Evolutionary conservation across 106 monocot genomes (phyloP).

Genomic region (Phalaenopsis equestris): DNA sequence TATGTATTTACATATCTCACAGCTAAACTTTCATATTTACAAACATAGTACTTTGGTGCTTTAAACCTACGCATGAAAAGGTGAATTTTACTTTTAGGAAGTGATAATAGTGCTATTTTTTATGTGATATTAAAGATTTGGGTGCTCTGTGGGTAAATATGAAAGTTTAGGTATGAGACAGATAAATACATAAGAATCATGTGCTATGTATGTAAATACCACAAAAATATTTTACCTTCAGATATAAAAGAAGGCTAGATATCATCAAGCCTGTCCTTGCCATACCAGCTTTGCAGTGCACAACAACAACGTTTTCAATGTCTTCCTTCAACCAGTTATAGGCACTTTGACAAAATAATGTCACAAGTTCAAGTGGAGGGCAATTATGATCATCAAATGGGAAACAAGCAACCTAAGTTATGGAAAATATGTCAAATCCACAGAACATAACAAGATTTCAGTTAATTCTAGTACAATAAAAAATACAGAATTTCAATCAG

Average conservation of each 20-base stretch:
- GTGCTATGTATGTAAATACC: no score
- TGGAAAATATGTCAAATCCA: slow-evolving; percentile 3
- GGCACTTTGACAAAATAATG: slow-evolving; percentile 89
- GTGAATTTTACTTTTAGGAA: no score
- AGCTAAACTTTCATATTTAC: no score
- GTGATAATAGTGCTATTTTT: no score
- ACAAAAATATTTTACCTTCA: slow-evolving; percentile 55
- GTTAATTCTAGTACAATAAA: background rate
- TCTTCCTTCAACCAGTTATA: slow-evolving; percentile 99
- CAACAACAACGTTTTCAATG: slow-evolving; percentile 97
- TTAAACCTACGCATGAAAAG: no score
- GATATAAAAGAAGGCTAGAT: slow-evolving; percentile 90
- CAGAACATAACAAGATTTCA: background rate
- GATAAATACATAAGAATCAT: no score
- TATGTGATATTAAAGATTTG: no score
- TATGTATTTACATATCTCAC: no score
- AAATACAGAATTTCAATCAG: background rate
- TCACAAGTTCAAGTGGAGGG: slow-evolving; percentile 84
- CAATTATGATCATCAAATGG: slow-evolving; percentile 99
- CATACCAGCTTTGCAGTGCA: slow-evolving; percentile 99
- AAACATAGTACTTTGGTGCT: no score
- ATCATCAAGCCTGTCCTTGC: slow-evolving; percentile 97
- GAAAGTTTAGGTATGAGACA: no score
- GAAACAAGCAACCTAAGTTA: slow-evolving; percentile 79
- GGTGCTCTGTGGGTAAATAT: no score